Evolutionary conservation across 768 basidiomycete genomes (phyloP).

Genomic region (Trametes cubensis): DNA sequence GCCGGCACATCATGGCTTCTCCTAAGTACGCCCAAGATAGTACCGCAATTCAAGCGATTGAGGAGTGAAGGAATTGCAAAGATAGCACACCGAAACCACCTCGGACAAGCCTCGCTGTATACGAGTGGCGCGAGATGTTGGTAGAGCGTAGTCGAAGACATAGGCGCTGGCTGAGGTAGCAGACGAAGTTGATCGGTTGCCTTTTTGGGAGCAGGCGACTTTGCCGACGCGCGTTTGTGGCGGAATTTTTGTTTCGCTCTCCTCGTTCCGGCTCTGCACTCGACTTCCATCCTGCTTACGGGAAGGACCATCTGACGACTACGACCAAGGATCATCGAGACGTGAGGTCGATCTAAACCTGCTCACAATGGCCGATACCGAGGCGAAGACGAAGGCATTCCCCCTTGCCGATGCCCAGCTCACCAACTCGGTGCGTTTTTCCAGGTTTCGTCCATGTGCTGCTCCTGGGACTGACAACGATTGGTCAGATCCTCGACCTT

Average conservation of each 20-base stretch:
- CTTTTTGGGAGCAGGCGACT: neutral
- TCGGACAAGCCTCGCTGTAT: conserved; percentile 22
- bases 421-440: conserved; percentile 78
- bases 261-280: conserved; percentile 16
- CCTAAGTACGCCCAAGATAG: conserved; percentile 14
- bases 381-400: conserved; percentile 76
- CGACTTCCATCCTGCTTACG: conserved; percentile 24
- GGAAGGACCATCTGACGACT: conserved; percentile 24
- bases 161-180: neutral
- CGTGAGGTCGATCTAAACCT: conserved; percentile 69
- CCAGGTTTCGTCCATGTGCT: conserved; percentile 1
- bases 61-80: neutral
- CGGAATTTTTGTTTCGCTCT: conserved; percentile 20
- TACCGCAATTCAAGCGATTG: conserved; percentile 13
- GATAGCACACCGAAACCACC: conserved; percentile 1
- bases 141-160: neutral
- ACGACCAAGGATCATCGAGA: conserved; percentile 83
- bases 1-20: neutral
- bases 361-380: conserved; percentile 56
- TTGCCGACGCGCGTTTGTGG: conserved; percentile 16
- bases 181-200: conserved; percentile 10
- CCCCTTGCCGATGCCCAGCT: conserved; percentile 83
- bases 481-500: conserved; percentile 83
- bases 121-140: conserved; percentile 4
- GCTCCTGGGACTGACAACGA: conserved; percentile 1